Percentiles rank a stretch among this genome's conserved stretches.
Evolutionary conservation across 2,329 filamentous ascomycete species (phyloP).

Genomic region (Purpureocillium takamizusanense): DNA sequence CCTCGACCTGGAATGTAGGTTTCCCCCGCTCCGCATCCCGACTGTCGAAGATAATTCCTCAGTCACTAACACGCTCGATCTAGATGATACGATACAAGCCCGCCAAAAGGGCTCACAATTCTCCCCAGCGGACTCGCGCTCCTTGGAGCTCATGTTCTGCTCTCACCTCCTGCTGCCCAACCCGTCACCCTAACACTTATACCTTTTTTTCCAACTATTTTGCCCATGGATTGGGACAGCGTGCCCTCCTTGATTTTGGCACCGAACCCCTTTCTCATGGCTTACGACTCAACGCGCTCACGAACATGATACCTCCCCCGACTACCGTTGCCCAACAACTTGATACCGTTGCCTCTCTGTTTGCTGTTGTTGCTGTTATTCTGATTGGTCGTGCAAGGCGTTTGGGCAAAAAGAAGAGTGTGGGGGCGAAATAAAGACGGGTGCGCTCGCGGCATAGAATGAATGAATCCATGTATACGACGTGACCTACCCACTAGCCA

Average conservation of each 20-base stretch:
- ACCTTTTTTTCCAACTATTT: background rate
- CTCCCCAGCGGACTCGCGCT: slow-evolving; percentile 38
- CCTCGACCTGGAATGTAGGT: slow-evolving; percentile 50
- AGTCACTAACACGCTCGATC: background rate
- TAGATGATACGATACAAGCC: slow-evolving; percentile 25
- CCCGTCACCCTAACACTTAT: slow-evolving; percentile 4
- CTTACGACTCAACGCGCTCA: slow-evolving; percentile 19
- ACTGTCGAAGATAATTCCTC: background rate
- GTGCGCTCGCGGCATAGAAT: too few species aligned
- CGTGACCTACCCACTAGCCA: too few species aligned
- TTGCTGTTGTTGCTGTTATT: slow-evolving; percentile 1
- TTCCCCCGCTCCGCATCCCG: too few species aligned
- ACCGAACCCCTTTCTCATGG: too few species aligned
- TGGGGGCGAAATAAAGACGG: too few species aligned
- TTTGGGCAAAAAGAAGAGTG: background rate
- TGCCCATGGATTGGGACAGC: background rate
- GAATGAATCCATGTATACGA: background rate
- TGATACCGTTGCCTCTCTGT: too few species aligned
- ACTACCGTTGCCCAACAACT: too few species aligned
- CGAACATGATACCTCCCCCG: slow-evolving; percentile 15
- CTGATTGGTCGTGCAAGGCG: background rate
- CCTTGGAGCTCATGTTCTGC: slow-evolving; percentile 40
- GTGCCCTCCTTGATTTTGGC: too few species aligned
- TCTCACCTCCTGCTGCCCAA: slow-evolving; percentile 36
- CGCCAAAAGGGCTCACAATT: slow-evolving; percentile 45